Conservation (phyloP, 371 early-diverging fungal genomes). For the Fennellomyces sp. region DNA sequence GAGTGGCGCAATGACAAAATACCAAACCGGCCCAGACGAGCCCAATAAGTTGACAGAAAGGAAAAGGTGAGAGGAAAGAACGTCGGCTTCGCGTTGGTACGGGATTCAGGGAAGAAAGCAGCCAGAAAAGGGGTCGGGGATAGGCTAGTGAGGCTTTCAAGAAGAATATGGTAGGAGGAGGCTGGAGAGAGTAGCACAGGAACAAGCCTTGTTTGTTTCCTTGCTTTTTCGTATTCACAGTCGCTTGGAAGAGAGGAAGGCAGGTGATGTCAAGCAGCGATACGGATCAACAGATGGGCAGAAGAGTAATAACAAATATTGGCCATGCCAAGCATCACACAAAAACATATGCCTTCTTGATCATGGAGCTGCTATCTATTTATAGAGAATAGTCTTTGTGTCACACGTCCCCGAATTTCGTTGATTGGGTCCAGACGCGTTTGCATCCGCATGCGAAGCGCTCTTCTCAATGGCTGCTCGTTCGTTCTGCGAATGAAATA, state of each 20-base stretch:
- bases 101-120: background rate
- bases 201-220: background rate
- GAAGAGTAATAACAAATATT: too few species aligned
- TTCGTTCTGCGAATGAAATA: background rate
- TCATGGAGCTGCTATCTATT: background rate
- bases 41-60: background rate
- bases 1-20: background rate
- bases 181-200: background rate
- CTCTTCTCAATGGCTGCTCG: background rate
- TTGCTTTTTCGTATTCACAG: too few species aligned
- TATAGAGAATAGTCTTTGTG: background rate
- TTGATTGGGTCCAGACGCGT: background rate
- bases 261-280: too few species aligned
- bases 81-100: conserved; percentile 1
- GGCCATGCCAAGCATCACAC: conserved; percentile 4
- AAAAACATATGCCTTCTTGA: background rate
- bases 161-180: background rate
- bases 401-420: background rate
- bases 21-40: background rate
- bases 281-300: too few species aligned
- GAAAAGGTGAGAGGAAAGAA: background rate
- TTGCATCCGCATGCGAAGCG: too few species aligned
- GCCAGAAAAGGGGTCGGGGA: background rate
- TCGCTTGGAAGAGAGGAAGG: too few species aligned
- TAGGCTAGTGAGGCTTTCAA: background rate